Percentiles rank a stretch among this genome's conserved stretches.
phyloP scores from a whole-genome alignment of 2,329 filamentous ascomycete species.

The Claviceps digitariae region DNA sequence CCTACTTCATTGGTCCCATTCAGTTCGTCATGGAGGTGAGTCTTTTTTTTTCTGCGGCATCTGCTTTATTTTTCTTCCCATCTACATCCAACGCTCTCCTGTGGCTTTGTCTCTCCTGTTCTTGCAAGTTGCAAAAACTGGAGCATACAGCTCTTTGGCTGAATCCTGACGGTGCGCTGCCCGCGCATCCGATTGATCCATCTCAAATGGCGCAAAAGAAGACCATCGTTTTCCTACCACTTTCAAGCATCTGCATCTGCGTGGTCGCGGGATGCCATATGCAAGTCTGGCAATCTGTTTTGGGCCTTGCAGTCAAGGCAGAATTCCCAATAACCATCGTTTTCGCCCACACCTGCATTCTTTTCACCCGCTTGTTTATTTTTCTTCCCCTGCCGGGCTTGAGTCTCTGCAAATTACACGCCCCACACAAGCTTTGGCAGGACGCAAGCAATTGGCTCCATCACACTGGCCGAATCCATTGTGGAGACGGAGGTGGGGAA shows the following conservation, averaged over 20 bases:
- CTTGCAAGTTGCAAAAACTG: not conserved
- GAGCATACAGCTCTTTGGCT: not conserved
- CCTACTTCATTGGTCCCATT: conserved; percentile 78
- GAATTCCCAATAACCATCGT: conserved; percentile 5
- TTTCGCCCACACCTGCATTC: conserved; percentile 8
- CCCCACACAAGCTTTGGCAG: conserved; percentile 20
- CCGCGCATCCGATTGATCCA: not conserved
- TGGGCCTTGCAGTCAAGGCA: not conserved
- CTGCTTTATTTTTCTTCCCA: not conserved
- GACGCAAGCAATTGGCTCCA: conserved; percentile 14
- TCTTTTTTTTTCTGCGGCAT: conserved; percentile 6
- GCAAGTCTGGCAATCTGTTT: not conserved
- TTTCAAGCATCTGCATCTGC: not conserved
- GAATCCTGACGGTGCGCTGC: not conserved
- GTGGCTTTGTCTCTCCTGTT: not conserved
- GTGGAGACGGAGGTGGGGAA: conserved; percentile 9
- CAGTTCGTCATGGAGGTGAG: conserved; percentile 88
- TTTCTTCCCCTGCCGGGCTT: conserved; percentile 8
- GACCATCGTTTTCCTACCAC: not conserved
- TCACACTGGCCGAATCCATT: conserved; percentile 11
- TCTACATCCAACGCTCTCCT: not conserved
- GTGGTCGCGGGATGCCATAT: not conserved
- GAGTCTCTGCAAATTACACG: conserved; percentile 18
- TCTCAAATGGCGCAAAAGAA: not conserved
- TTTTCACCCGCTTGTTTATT: conserved; percentile 13